Evolutionary conservation across 257 asterid genomes (phyloP).

Genomic region (Ehretia macrophylla): DNA sequence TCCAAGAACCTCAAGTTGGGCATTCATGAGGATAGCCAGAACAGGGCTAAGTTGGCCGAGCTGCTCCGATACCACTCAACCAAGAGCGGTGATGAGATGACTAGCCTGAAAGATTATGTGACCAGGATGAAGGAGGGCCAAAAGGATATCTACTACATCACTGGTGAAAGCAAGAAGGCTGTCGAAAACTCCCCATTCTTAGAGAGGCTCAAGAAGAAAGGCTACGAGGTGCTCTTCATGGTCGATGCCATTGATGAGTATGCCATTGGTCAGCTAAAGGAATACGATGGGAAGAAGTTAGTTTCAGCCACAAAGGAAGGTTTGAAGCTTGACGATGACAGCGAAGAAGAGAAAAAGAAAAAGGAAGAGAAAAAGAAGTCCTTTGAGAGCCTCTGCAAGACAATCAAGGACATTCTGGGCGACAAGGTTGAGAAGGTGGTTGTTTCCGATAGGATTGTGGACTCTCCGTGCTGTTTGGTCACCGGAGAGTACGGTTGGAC

Average conservation of each 20-base stretch:
- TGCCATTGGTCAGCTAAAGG: constrained; percentile 35
- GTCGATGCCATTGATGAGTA: constrained; percentile 45
- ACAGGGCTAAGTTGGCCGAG: constrained; percentile 37
- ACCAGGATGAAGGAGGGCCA: constrained; percentile 44
- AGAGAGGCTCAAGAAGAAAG: constrained; percentile 39
- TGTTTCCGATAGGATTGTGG: constrained; percentile 31
- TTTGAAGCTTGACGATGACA: constrained; percentile 30
- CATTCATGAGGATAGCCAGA: constrained; percentile 42
- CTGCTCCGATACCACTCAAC: constrained; percentile 35
- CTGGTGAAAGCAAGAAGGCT: constrained; percentile 46
- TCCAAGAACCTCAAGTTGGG: constrained; percentile 47
- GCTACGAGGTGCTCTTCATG: constrained; percentile 39
- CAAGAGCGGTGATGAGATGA: constrained; percentile 38
- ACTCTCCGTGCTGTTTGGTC: constrained; percentile 38
- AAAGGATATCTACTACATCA: constrained; percentile 35
- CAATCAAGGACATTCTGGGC: constrained; percentile 33
- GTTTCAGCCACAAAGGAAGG: constrained; percentile 42
- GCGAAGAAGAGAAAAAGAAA: constrained; percentile 28
- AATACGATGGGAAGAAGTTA: constrained; percentile 34
- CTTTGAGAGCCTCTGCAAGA: constrained; percentile 35
- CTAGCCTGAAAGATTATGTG: constrained; percentile 40
- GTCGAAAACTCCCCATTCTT: constrained; percentile 42
- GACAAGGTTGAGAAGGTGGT: constrained; percentile 39
- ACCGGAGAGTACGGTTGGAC: constrained; percentile 42
- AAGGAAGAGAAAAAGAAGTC: constrained; percentile 38